Percentiles rank a stretch among this genome's conserved stretches.
Evolutionary conservation across 805 yeast species (phyloP).

Genomic region (Jamesozyma rosinii): DNA sequence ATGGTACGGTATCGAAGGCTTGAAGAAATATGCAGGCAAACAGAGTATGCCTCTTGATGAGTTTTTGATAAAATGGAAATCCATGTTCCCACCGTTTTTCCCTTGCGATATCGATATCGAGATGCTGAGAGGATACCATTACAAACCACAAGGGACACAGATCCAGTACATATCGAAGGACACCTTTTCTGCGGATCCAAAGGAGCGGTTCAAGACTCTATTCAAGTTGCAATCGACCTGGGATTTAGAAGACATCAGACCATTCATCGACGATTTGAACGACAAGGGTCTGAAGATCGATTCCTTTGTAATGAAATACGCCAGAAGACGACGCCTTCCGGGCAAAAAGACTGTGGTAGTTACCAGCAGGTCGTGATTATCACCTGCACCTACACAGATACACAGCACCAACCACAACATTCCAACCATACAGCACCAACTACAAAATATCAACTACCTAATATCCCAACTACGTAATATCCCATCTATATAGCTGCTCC

Average conservation of each 20-base stretch:
- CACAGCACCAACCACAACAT: no score
- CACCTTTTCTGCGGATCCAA: conserved; percentile 41
- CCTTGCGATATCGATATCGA: conserved; percentile 49
- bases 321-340: conserved; percentile 38
- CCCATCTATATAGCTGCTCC: no score
- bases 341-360: conserved; percentile 37
- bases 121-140: conserved; percentile 47
- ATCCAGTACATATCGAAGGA: conserved; percentile 47
- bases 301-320: conserved; percentile 52
- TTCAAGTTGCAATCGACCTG: conserved; percentile 49
- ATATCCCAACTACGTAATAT: no score
- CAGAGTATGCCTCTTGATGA: conserved; percentile 36
- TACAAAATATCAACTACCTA: no score
- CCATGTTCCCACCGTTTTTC: conserved; percentile 53
- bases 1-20: conserved; percentile 57
- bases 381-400: no score
- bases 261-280: conserved; percentile 55
- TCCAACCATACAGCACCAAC: no score
- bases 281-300: conserved; percentile 45
- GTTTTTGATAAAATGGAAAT: conserved; percentile 54
- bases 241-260: conserved; percentile 53
- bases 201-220: conserved; percentile 41
- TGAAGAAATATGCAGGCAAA: conserved; percentile 33
- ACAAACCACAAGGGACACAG: conserved; percentile 40
- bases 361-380: conserved; percentile 22